phyloP scores from a whole-genome alignment of 106 monocot genomes.

The Cymbidium sinense region DNA sequence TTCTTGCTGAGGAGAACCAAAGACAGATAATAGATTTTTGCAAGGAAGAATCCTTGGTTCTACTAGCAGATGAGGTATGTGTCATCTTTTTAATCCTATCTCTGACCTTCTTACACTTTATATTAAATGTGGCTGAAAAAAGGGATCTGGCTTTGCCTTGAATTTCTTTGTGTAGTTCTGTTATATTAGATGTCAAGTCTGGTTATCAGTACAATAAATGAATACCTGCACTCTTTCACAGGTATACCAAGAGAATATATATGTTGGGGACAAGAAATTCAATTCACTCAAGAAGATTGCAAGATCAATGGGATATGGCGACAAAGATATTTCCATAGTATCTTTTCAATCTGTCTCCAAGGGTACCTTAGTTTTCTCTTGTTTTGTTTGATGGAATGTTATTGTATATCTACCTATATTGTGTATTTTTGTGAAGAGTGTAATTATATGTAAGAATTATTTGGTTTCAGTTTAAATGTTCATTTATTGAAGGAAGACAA shows the following conservation, averaged over 20 bases:
- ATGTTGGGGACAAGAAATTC: conserved; percentile 84
- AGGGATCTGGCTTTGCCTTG: not conserved
- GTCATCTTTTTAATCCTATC: not conserved
- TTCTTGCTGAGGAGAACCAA: conserved; percentile 90
- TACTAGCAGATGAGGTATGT: conserved; percentile 90
- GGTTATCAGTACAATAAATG: not conserved
- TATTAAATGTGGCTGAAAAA: not conserved
- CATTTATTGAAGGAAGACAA: not conserved
- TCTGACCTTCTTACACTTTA: not conserved
- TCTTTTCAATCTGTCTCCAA: conserved; percentile 96
- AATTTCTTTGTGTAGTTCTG: not conserved
- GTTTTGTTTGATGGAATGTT: not conserved
- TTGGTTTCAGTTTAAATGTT: not conserved
- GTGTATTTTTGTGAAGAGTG: not conserved
- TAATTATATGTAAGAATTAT: not conserved
- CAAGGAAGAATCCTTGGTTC: conserved; percentile 79
- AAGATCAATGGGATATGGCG: conserved; percentile 78
- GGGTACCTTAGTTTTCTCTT: conserved; percentile 31
- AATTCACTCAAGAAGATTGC: conserved; percentile 95
- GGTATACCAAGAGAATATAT: conserved; percentile 98
- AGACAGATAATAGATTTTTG: conserved; percentile 78
- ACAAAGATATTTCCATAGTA: conserved; percentile 65
- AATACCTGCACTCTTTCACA: conserved; percentile 13
- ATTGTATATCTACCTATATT: not conserved
- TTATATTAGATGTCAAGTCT: not conserved